Evolutionary conservation across 352 stramenopile species (phyloP).

Genomic region (Phytophthora agathidicida): DNA sequence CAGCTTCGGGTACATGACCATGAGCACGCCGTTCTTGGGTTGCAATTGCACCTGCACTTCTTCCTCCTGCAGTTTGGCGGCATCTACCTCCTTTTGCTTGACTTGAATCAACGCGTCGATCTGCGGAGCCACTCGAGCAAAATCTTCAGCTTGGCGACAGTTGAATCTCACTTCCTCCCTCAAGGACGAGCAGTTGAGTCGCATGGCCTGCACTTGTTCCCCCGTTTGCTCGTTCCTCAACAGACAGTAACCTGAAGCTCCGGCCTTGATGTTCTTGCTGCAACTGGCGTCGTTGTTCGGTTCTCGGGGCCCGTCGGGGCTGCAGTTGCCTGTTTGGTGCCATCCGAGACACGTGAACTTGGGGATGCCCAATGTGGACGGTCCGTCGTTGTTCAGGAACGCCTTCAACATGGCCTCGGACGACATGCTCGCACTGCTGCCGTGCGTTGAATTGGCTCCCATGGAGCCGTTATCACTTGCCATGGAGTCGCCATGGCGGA

Average conservation of each 20-base stretch:
- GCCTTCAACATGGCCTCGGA: constrained; percentile 12
- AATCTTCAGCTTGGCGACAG: constrained; percentile 48
- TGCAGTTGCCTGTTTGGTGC: constrained; percentile 28
- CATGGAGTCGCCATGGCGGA: no score
- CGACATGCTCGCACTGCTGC: constrained; percentile 3
- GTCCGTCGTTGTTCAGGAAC: constrained; percentile 23
- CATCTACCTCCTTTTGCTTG: constrained; percentile 12
- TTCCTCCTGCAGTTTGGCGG: constrained; percentile 5
- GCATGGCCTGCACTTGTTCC: constrained; percentile 37
- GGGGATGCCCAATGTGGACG: constrained; percentile 8
- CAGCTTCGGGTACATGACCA: constrained; percentile 56
- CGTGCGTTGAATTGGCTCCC: constrained; percentile 1
- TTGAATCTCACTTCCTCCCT: constrained; percentile 37
- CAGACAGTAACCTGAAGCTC: constrained; percentile 24
- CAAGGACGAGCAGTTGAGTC: constrained; percentile 36
- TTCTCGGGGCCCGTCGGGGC: constrained; percentile 22
- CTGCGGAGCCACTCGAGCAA: constrained; percentile 38
- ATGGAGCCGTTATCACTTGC: neutral
- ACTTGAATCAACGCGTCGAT: constrained; percentile 13
- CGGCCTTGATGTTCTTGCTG: constrained; percentile 26
- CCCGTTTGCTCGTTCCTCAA: constrained; percentile 32
- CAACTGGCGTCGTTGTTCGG: constrained; percentile 22
- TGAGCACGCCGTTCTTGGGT: constrained; percentile 41
- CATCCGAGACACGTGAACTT: constrained; percentile 30
- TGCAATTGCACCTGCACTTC: neutral